Percentiles rank a stretch among this genome's conserved stretches.
Evolutionary conservation across 2,329 filamentous ascomycete genomes (phyloP).

Genomic region (Penicillium brasilianum): DNA sequence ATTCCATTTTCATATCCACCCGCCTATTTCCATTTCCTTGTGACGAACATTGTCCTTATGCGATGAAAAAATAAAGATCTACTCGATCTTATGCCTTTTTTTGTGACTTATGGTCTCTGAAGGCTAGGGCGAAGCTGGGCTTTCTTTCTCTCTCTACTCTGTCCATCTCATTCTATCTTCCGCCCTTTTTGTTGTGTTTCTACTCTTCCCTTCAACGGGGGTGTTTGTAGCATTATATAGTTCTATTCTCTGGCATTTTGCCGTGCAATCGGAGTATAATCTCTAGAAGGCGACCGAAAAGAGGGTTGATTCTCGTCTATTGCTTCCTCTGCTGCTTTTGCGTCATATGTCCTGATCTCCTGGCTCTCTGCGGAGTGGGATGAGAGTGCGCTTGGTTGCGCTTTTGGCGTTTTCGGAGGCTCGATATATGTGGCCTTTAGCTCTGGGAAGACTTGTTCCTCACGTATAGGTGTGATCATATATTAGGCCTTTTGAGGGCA

Average conservation of each 20-base stretch:
- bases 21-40: neutral
- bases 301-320: constrained; percentile 8
- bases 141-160: neutral
- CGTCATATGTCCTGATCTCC: constrained; percentile 5
- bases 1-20: neutral
- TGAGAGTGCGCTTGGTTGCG: constrained; percentile 12
- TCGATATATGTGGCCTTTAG: neutral
- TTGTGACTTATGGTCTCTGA: neutral
- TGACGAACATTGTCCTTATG: constrained; percentile 19
- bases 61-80: constrained; percentile 20
- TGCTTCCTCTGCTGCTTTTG: neutral
- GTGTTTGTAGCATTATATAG: constrained; percentile 23
- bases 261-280: constrained; percentile 10
- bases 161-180: neutral
- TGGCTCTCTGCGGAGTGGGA: neutral
- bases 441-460: neutral
- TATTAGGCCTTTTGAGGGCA: neutral
- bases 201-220: constrained; percentile 2
- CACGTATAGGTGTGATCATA: neutral
- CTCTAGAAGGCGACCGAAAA: constrained; percentile 15
- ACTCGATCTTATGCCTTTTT: constrained; percentile 14
- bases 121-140: neutral
- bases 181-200: neutral
- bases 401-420: constrained; percentile 18
- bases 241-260: constrained; percentile 7